A percentile compares a stretch with the other conserved stretches of the same genome.
Conservation (phyloP, 1,284 basidiomycete species). For the Kwoniella shivajii region DNA sequence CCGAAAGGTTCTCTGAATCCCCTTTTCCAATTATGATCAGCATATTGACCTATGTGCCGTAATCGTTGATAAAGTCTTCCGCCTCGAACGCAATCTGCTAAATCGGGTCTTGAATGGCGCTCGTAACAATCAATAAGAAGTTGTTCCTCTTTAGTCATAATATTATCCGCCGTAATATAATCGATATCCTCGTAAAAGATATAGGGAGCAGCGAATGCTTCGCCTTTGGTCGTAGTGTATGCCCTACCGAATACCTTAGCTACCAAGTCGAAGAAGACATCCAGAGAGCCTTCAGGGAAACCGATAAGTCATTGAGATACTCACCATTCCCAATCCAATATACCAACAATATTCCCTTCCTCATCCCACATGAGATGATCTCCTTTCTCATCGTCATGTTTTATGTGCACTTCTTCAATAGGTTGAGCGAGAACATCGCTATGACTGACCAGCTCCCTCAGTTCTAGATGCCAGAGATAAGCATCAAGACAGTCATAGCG, state of each 20-base stretch:
- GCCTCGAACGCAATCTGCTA: slow-evolving; percentile 13
- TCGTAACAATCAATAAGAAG: slow-evolving; percentile 10
- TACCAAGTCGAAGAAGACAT: too few species aligned
- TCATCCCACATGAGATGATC: slow-evolving; percentile 17
- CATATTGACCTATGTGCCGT: background rate
- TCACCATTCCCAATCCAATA: slow-evolving; percentile 28
- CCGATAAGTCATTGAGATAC: too few species aligned
- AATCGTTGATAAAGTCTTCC: slow-evolving; percentile 21
- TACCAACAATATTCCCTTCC: slow-evolving; percentile 11
- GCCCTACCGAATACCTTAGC: slow-evolving; percentile 6
- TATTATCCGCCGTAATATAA: background rate
- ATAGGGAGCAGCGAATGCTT: slow-evolving; percentile 16
- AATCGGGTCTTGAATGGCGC: slow-evolving; percentile 2
- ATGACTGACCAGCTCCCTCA: slow-evolving; percentile 6
- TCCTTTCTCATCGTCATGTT: slow-evolving; percentile 18
- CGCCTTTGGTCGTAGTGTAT: slow-evolving; percentile 7
- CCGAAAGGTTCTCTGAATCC: slow-evolving; percentile 5
- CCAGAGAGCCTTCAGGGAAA: too few species aligned
- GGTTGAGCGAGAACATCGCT: slow-evolving; percentile 2
- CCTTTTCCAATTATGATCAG: background rate
- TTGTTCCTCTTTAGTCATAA: background rate
- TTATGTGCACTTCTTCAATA: slow-evolving; percentile 12
- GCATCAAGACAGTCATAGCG: background rate
- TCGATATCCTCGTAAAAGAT: background rate
- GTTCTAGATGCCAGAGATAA: slow-evolving; percentile 11